A percentile compares a stretch with the other conserved stretches of the same genome.
phyloP scores from a whole-genome alignment of 140 eudicot genomes.

The Stevia rebaudiana region DNA sequence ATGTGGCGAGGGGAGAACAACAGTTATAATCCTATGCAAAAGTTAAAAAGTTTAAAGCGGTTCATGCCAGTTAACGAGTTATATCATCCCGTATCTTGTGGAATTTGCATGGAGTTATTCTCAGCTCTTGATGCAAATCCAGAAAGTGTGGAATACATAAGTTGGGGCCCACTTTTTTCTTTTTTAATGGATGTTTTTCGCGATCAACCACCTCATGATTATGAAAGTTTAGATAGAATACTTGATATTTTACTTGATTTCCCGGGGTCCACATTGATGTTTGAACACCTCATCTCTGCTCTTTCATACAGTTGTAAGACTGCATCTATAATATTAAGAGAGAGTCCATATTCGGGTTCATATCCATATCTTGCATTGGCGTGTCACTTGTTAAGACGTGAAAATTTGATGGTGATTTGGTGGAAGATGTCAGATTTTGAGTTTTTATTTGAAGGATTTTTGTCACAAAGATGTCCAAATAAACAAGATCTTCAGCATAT shows the following conservation, averaged over 20 bases:
- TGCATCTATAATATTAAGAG: slow-evolving; percentile 56
- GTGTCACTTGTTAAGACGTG: slow-evolving; percentile 76
- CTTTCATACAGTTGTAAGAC: slow-evolving; percentile 80
- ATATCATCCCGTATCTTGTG: slow-evolving; percentile 67
- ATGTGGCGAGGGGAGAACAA: slow-evolving; percentile 59
- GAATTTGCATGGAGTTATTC: slow-evolving; percentile 69
- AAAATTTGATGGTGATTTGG: slow-evolving; percentile 83
- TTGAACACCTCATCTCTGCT: slow-evolving; percentile 57
- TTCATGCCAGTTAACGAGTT: slow-evolving; percentile 69
- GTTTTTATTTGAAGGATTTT: slow-evolving; percentile 73
- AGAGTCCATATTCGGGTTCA: slow-evolving; percentile 92
- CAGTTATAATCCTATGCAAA: slow-evolving; percentile 52
- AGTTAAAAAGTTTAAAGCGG: slow-evolving; percentile 66
- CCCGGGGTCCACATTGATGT: slow-evolving; percentile 50
- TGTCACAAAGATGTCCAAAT: slow-evolving; percentile 77
- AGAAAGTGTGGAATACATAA: slow-evolving; percentile 63
- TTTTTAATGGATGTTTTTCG: slow-evolving; percentile 67
- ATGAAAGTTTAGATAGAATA: slow-evolving; percentile 66
- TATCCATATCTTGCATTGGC: slow-evolving; percentile 81
- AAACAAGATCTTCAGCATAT: slow-evolving; percentile 77
- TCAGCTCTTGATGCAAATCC: slow-evolving; percentile 42
- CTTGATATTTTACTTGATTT: slow-evolving; percentile 66
- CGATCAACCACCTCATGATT: slow-evolving; percentile 80
- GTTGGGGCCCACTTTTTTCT: slow-evolving; percentile 70
- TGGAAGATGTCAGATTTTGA: slow-evolving; percentile 86